phyloP scores from a whole-genome alignment of 1,284 basidiomycete genomes.

The Tylopilus sp. region DNA sequence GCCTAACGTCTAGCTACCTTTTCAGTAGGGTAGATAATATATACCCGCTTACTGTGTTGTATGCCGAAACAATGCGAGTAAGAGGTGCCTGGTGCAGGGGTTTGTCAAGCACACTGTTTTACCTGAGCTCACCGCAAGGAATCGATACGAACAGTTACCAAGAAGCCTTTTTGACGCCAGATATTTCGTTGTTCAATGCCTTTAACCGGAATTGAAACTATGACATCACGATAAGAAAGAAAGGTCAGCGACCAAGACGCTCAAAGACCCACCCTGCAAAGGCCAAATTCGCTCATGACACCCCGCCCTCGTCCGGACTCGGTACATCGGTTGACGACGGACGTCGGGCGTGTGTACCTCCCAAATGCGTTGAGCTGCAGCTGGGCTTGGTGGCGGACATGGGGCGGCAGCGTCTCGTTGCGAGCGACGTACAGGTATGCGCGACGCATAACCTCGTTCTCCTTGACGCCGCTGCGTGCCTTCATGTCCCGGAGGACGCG shows the following conservation, averaged over 20 bases:
- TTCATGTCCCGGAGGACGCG: conserved; percentile 76
- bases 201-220: conserved; percentile 89
- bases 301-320: conserved; percentile 85
- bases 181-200: conserved; percentile 74
- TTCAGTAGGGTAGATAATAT: conserved; percentile 10
- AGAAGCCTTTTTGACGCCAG: conserved; percentile 85
- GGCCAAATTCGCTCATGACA: conserved; percentile 83
- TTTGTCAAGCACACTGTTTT: not conserved
- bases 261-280: conserved; percentile 70
- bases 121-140: not conserved
- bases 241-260: conserved; percentile 21
- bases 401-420: conserved; percentile 78
- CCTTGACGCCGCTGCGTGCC: conserved; percentile 64
- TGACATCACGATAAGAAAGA: not conserved
- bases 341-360: conserved; percentile 76
- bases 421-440: conserved; percentile 90
- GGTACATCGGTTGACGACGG: conserved; percentile 84
- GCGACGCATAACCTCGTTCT: conserved; percentile 76
- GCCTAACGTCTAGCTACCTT: conserved; percentile 1
- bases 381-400: conserved; percentile 94
- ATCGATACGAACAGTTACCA: conserved; percentile 54
- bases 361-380: conserved; percentile 88
- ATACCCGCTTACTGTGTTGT: conserved; percentile 2
- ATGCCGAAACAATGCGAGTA: not conserved
- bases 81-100: not conserved